Evolutionary conservation across 768 basidiomycete species (phyloP), one percentile per base, ranked within the genome.

Genomic region (Neoboletus brunneissimus): DNA sequence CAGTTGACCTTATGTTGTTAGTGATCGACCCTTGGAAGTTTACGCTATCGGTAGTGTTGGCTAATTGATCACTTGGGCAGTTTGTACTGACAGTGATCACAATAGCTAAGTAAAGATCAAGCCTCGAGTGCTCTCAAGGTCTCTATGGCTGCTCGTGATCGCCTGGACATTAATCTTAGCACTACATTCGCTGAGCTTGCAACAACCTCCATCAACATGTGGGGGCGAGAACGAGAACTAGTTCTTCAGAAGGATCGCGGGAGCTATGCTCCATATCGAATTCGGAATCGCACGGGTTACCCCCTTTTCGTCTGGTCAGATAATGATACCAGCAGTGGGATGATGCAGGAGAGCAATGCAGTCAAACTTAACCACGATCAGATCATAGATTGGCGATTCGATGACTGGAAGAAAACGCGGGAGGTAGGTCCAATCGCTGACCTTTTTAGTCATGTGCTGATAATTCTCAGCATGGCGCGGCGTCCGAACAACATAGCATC

Each of bases 11-110:
- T 53, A 16, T 22, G 0, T 25, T 16, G 13, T 40, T 46, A 91
- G 89, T 99, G 52, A 91, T 96, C 59, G 97, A 99, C 67, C 97
- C 97, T 3, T 99, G 96, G 95, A 88, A 86, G 18, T 89, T 97
- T 62, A 85, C 86, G 11, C 68, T 89, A 46, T 79, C 80, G 56
- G 91, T 94, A 64, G 63, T 68, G 69, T 31, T 22, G 46, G 22
- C 20, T 1, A 35, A 45, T 48, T 29, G 5, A 25, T 13, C 23
- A 12, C 10, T 38, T 38, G 54, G n/a, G 62, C 23, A n/a, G 13
- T 32, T 45, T 42, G n/a, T 31, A 40, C 60, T 69, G 42, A 66
- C 48, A 44, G 27, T 29, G 22, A 51, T 45, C 23, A n/a, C n/a
- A 22, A 45, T 57, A 90, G 90, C 72, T 83, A 35, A 69, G 75